Base-by-base conservation (phyloP, 2,329 filamentous ascomycete genomes). In the Epicoccum nigrum region DNA sequence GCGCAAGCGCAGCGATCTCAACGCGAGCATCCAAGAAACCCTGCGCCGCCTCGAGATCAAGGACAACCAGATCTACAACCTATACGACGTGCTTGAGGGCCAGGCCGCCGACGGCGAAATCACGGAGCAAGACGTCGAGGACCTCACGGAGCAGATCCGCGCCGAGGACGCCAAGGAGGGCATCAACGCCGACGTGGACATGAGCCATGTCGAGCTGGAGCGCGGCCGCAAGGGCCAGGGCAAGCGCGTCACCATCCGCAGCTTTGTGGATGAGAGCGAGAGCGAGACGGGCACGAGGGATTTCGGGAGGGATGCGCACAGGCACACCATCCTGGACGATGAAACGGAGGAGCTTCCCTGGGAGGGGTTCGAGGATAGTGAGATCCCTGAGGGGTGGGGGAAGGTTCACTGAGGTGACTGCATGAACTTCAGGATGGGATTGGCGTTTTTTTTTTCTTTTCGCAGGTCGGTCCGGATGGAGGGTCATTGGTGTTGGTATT, bases 71-170 rank as follows among this genome's bases (percentile, higher is more conserved):
- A 86, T 96, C 33, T 95, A 96, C 74, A 83, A 84, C 33, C 78
- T 96, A 12, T 90, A 92, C 62, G 91, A 96, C 69, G 90, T 94
- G 1, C 79, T 94, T 0, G 90, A 93, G 72, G 89, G 87, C 5
- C 89, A 92, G 69, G 45, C 45, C 6, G 41, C 90, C 88, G 75
- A 79, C 79, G 27, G 81, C 2, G 85, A 85, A 1, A 59, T 73
- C 39, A 71, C 61, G 0, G 73, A 74, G 45, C 62, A 74, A 21
- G 69, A 74, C 35, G 64, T 77, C 13, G 76, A 78, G 42, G 74
- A 78, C 17, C 71, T 76, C 7, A 69, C 77, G 12, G 65, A 71
- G 55, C 74, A 74, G 49, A 66, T 78, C 27, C 72, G 73, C 7
- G 63, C 74, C 7, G 74, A 77, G 42, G 67, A 75, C 3, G 67